Evolutionary conservation across 352 stramenopile genomes (phyloP), one percentile per base, ranked within the genome.

Genomic region (Globisporangium parvum): DNA sequence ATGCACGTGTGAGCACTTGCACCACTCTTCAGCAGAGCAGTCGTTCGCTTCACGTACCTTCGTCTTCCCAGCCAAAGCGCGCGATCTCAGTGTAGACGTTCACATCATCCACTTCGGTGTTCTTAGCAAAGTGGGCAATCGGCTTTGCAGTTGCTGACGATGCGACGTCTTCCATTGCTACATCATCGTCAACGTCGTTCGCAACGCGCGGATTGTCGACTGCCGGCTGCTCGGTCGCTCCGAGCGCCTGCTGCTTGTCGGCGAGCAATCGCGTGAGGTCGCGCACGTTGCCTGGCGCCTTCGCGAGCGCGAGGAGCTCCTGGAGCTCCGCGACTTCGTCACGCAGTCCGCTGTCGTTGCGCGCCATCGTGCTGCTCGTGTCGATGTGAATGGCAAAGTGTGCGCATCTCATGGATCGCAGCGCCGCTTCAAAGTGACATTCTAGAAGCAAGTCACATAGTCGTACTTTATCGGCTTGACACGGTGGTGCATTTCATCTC

Each of bases 11-110:
- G 18, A 18, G 20, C 17, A 47, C n/a, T 33, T 33, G 24, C 52
- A 53, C 9, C 6, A 52, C 14, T 18, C 51, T 37, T 51, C 21
- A 3, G 14, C 26, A 6, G 11, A 15, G 26, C 3, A 12, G 12
- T n/a, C 18, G 11, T 12, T 40, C 47, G 26, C 18, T 2, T 8
- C 21, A 41, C 47, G 28, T 21, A 80, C 71, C 82, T 51, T 95
- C 85, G 57, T 95, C 82, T 55, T 95, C 85, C 85, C 85, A 95
- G 18, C 83, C 80, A 57, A 95, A 95, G 9, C 80, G 81, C 28
- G 77, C 85, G 55, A 93, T 91, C 60, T 93, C 83, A n/a, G 74
- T 89, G 67, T 87, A 95, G 31, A 73, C 65, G 28, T 66, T 70
- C n/a, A 75, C 35, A 20, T 94, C 78, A 10, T 71, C 69, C 0